Conservation (phyloP, 2,329 filamentous ascomycete species). For the Exophiala sideris region DNA sequence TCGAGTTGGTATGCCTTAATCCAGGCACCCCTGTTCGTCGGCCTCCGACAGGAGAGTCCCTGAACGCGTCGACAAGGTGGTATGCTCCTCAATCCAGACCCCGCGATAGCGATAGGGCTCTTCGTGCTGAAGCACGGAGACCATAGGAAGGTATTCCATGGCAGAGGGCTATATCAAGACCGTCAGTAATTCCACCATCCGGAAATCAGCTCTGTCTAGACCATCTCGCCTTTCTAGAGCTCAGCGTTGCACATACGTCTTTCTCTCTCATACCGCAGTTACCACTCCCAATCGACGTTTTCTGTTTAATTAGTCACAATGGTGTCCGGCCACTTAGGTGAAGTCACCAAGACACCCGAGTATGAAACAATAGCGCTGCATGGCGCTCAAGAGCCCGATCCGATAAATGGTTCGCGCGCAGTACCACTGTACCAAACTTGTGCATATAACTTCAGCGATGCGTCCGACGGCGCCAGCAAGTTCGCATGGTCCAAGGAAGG, state of each 20-base stretch:
- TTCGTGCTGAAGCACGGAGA: not conserved
- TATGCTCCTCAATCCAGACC: not conserved
- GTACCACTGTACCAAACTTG: conserved; percentile 95
- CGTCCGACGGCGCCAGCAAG: conserved; percentile 85
- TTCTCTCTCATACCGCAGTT: too few species aligned
- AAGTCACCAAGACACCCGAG: conserved; percentile 38
- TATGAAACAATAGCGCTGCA: conserved; percentile 86
- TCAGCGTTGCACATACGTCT: too few species aligned
- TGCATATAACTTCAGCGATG: conserved; percentile 91
- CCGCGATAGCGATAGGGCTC: not conserved
- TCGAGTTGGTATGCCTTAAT: not conserved
- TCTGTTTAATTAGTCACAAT: conserved; percentile 23
- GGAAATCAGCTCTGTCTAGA: not conserved
- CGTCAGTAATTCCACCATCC: not conserved
- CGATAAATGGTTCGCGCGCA: conserved; percentile 77
- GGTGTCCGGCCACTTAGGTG: conserved; percentile 32
- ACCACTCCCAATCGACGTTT: too few species aligned
- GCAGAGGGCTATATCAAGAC: not conserved
- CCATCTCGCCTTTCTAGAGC: not conserved
- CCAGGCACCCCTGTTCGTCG: not conserved
- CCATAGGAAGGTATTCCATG: not conserved
- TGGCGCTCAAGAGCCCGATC: conserved; percentile 75
- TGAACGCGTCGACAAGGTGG: not conserved
- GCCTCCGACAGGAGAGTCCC: not conserved
- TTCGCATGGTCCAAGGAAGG: conserved; percentile 95